Percentiles rank a stretch among this genome's conserved stretches.
These are phyloP conservation scores for Tricholoma furcatifolium DNA, from an alignment of 768 basidiomycete species.

Conservation along the genomic window DNA sequence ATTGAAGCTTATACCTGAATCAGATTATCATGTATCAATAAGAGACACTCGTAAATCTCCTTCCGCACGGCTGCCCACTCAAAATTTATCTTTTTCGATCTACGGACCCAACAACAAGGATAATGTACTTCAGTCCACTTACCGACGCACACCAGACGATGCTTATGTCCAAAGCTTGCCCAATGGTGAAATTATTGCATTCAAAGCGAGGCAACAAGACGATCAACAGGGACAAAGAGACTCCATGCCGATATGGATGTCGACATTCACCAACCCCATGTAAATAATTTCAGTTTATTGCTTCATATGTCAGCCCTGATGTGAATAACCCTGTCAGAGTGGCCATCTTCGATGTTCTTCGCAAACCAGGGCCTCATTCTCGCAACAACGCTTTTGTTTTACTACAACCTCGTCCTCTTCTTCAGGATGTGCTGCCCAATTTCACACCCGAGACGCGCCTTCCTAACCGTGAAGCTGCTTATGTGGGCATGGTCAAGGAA, in stretches of 20 bases:
- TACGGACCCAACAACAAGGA: slow-evolving; percentile 94
- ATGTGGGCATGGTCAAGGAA: slow-evolving; percentile 76
- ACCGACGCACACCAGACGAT: slow-evolving; percentile 76
- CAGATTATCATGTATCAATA: slow-evolving; percentile 90
- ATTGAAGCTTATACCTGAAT: slow-evolving; percentile 6
- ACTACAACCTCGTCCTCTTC: slow-evolving; percentile 79
- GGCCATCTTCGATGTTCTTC: slow-evolving; percentile 78
- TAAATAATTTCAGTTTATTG: slow-evolving; percentile 33
- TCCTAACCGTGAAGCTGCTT: slow-evolving; percentile 64
- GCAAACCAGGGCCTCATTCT: slow-evolving; percentile 22
- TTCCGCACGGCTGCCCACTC: slow-evolving; percentile 44
- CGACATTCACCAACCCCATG: slow-evolving; percentile 65
- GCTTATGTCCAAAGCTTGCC: slow-evolving; percentile 80
- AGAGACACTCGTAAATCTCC: slow-evolving; percentile 39
- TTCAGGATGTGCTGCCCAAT: slow-evolving; percentile 71
- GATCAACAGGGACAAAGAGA: slow-evolving; percentile 20
- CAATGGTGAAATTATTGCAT: slow-evolving; percentile 76
- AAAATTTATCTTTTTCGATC: slow-evolving; percentile 86
- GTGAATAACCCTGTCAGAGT: slow-evolving; percentile 47
- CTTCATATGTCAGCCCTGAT: not conserved
- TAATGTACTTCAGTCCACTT: slow-evolving; percentile 65
- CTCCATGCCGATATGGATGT: slow-evolving; percentile 55
- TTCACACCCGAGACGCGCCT: slow-evolving; percentile 38
- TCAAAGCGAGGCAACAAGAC: slow-evolving; percentile 44
- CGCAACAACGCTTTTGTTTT: slow-evolving; percentile 67